Base-by-base conservation (phyloP, 2,329 filamentous ascomycete species). In the Alternaria sp. region DNA sequence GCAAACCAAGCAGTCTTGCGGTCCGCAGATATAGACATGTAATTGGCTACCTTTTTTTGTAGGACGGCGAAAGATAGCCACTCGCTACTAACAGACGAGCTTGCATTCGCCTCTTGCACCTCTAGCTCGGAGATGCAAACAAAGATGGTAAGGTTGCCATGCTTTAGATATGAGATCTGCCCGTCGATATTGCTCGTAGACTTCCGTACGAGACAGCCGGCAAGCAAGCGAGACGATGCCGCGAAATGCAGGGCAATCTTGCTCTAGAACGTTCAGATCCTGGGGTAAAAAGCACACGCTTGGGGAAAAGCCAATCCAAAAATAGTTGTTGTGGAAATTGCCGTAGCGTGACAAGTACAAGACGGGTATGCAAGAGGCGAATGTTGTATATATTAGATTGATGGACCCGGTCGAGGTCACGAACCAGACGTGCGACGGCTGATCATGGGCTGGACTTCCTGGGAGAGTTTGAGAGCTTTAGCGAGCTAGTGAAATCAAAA, bases 361-460 rank as follows among this genome's bases (percentile, higher is more conserved):
- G 46, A 51, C 32, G 54, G 45, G 52, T 49, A 65, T 26, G 46
- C 61, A 59, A 66, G 59, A 66, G 67, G 63, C 62, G 62, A 59
- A 50, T 25, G 52, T 70, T 69, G 60, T 75, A 76, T 77, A 75
- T 72, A 71, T 71, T 76, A 77, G 50, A 77, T 77, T 77, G 71
- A 50, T 68, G 70, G 73, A 67, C 68, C 61, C 59, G 71, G 73
- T 71, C 73, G 72, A 74, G 73, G 73, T 74, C 73, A 59, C 64
- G 64, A 64, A 65, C 57, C 59, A 45, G 59, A 68, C 40, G 57
- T 61, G 46, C 52, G 58, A 67, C 68, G 73, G 70, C 70, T 74
- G 72, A 77, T 76, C 73, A 66, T 64, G 45, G 57, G 61, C 68
- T 62, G 69, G 63, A 30, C 36, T 57, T 64, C 50, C 59, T 61